Percentiles rank a stretch among this genome's conserved stretches.
phyloP scores from a whole-genome alignment of 441 rosid species.

The Adansonia rubrostipa region DNA sequence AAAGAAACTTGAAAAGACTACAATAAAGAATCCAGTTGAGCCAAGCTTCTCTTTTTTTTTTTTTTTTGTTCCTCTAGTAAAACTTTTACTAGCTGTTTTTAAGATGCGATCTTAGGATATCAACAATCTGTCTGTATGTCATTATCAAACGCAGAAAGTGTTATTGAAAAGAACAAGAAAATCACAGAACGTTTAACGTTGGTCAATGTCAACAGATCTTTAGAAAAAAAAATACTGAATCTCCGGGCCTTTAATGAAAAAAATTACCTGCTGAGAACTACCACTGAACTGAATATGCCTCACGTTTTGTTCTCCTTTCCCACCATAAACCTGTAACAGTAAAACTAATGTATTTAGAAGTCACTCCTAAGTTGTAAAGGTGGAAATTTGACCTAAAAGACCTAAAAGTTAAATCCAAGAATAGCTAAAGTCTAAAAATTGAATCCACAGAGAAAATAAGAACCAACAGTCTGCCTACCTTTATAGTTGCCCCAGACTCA shows the following conservation, averaged over 20 bases:
- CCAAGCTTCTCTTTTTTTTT: not conserved
- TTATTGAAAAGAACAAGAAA: not conserved
- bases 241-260: not conserved
- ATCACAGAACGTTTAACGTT: not conserved
- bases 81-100: not conserved
- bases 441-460: not conserved
- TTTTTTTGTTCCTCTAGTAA: not conserved
- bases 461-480: slow-evolving; percentile 40
- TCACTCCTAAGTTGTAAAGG: not conserved
- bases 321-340: slow-evolving; percentile 58
- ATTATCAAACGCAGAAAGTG: not conserved
- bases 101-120: not conserved
- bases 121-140: not conserved
- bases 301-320: slow-evolving; percentile 61
- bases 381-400: not conserved
- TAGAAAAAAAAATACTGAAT: not conserved
- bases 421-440: slow-evolving; percentile 14
- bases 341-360: not conserved
- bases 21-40: not conserved
- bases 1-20: not conserved
- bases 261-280: slow-evolving; percentile 58
- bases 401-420: not conserved
- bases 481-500: slow-evolving; percentile 67
- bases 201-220: not conserved
- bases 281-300: slow-evolving; percentile 70